Conservation (phyloP, 2,329 filamentous ascomycete species). For the Arthrobotrys conoides region DNA sequence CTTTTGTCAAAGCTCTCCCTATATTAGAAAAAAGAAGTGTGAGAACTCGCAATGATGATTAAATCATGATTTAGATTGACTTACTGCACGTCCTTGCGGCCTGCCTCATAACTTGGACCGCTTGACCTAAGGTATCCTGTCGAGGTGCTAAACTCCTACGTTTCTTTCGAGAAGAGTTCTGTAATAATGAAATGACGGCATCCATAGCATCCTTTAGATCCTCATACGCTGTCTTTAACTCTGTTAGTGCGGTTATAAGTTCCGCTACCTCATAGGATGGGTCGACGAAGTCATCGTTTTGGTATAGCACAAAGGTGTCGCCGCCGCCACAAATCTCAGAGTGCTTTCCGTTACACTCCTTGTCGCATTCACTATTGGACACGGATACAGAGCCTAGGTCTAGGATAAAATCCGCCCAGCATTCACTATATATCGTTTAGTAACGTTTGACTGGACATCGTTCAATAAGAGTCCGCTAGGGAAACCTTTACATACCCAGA, state of each 20-base stretch:
- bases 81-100: conserved; percentile 23
- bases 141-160: not conserved
- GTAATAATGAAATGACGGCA: conserved; percentile 6
- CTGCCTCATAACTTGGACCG: conserved; percentile 25
- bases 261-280: conserved; percentile 17
- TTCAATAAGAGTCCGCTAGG: not conserved
- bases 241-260: conserved; percentile 7
- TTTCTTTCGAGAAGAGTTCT: not conserved
- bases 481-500: conserved; percentile 16
- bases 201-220: conserved; percentile 8
- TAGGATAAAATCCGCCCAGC: conserved; percentile 34
- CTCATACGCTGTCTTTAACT: conserved; percentile 21
- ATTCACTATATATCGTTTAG: conserved; percentile 24
- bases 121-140: conserved; percentile 7
- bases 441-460: not conserved
- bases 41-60: not conserved
- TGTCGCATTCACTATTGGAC: conserved; percentile 5
- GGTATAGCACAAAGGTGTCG: conserved; percentile 17
- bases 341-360: conserved; percentile 29
- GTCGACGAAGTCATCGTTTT: conserved; percentile 27
- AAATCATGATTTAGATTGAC: not conserved
- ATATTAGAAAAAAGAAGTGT: not conserved
- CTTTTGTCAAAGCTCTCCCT: conserved; percentile 37
- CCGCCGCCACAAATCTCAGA: conserved; percentile 26
- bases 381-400: conserved; percentile 21